These are phyloP conservation scores for Castanea sativa DNA, from an alignment of 306 rosid genomes.

Conservation along the genomic window DNA sequence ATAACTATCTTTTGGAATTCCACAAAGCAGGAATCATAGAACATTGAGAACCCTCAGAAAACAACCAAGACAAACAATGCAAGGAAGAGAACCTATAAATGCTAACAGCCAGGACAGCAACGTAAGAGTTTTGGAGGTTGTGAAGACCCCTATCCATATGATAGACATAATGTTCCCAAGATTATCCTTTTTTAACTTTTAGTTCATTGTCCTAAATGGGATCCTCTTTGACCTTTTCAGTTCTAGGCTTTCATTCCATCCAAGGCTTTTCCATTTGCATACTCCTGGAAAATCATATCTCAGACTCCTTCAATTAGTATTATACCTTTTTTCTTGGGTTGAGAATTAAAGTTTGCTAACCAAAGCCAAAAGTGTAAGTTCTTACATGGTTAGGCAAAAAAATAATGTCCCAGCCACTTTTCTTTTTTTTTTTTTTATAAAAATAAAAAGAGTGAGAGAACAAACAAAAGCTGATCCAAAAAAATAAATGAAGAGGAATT, in stretches of 20 bases:
- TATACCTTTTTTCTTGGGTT: not conserved
- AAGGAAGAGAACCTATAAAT: not conserved
- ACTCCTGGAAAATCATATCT: too few species aligned
- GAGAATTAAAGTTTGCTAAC: not conserved
- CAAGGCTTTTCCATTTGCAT: too few species aligned
- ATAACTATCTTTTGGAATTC: not conserved
- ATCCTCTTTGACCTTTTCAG: too few species aligned
- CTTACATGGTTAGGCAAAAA: not conserved
- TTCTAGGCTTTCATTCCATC: too few species aligned
- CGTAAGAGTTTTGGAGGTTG: too few species aligned
- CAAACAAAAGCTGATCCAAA: not conserved
- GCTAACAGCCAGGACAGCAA: not conserved
- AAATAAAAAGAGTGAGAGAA: not conserved
- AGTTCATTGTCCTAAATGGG: too few species aligned
- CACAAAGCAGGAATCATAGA: not conserved
- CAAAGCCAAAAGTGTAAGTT: not conserved
- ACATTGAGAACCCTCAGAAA: not conserved
- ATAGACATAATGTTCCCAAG: too few species aligned
- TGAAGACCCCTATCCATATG: too few species aligned
- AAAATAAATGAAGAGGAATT: not conserved
- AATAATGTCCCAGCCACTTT: not conserved
- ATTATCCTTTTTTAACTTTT: too few species aligned
- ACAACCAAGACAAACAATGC: not conserved
- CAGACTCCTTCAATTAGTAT: too few species aligned
- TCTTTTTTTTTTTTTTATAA: not conserved